Base-by-base conservation (phyloP, 2,329 filamentous ascomycete genomes). In the Beauveria sp. region DNA sequence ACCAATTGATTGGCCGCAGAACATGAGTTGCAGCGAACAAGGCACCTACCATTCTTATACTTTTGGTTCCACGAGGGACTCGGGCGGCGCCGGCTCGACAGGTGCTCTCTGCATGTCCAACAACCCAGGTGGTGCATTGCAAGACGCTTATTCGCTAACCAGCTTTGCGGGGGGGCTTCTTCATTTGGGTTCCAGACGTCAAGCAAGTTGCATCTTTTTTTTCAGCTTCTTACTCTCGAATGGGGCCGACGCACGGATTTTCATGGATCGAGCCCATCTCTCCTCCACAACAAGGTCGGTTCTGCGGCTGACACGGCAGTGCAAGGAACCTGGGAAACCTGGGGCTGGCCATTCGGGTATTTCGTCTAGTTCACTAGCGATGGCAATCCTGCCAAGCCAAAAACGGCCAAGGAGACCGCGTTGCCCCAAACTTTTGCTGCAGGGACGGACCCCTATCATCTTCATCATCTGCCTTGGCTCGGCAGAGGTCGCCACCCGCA, bases 141-240 rank as follows among this genome's bases (percentile, higher is more conserved):
- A 56, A 14, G 45, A 14, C 28, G 14, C 28, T 40, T 8, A 49
- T 58, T 58, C 53, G 31, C 45, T 38, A 7, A 20, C 34, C 24
- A 22, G 24, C 20, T 16, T 18, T 43, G 38, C n/a, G 26, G 22
- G 18, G n/a, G 18, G 26, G 7, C 31, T 26, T 38, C 18, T 26
- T 26, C 10, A 1, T 31, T 45, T 45, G 5, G 22, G 8, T 57
- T 57, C n/a, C 54, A 48, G 55, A 58, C 55, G 43, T 58, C 43
- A 26, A 58, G 28, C n/a, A 24, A 18, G 18, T 10, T 34, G 10
- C 42, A 7, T 34, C 20, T 16, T 16, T 10, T 1, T 58, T 58
- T 58, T 57, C 55, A 58, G 55, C 55, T 58, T 58, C 55, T 58
- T 40, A 58, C 55, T 26, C 45, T 58, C 28, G 26, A 49, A 58